Evolutionary conservation across 306 rosid genomes (phyloP).

Genomic region (Cucumis sativus): Cucumber_9930_V3 NC_026658.2:92001-92500

Average conservation of each 20-base stretch:
- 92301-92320: not conserved
- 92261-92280: not conserved
- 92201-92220: not conserved
- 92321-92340: not conserved
- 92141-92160: not conserved
- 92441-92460: not conserved
- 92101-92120: not conserved
- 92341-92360: not conserved
- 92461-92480: not conserved
- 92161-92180: not conserved
- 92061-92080: not conserved
- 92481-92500: not conserved
- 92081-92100: not conserved
- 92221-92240: not conserved
- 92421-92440: not conserved
- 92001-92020: not conserved
- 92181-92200: not conserved
- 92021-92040: not conserved
- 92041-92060: not conserved
- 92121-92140: not conserved
- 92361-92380: not conserved
- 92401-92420: not conserved
- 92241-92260: not conserved
- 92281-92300: not conserved
- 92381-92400: not conserved